Conservation (phyloP, 2,329 filamentous ascomycete genomes). For the Thermothelomyces thermophilus region DNA sequence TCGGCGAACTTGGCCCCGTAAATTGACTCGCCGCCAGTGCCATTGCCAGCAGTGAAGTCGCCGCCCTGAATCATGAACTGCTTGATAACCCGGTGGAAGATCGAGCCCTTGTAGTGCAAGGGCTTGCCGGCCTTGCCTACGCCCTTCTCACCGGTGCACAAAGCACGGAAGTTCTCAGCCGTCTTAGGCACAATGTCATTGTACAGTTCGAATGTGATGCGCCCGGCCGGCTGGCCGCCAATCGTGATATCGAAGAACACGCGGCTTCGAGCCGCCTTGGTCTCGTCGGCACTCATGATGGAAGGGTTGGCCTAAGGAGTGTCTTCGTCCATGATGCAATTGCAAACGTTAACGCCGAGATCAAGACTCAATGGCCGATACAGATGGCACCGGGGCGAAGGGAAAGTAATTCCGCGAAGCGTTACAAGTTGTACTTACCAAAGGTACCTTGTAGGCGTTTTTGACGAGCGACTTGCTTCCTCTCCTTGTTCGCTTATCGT, state of each 20-base stretch:
- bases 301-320: too few species aligned
- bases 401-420: neutral
- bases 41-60: constrained; percentile 92
- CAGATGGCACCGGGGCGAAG: neutral
- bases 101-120: constrained; percentile 86
- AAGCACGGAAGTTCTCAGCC: constrained; percentile 88
- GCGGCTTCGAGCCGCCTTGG: constrained; percentile 57
- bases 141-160: constrained; percentile 95
- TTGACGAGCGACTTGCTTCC: neutral
- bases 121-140: constrained; percentile 72
- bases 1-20: constrained; percentile 97
- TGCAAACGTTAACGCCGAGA: neutral
- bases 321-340: neutral
- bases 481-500: neutral
- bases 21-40: constrained; percentile 93
- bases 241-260: constrained; percentile 94
- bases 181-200: constrained; percentile 80
- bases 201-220: constrained; percentile 81
- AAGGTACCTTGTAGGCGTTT: neutral
- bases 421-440: neutral
- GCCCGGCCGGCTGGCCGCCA: constrained; percentile 64
- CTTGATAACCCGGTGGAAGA: constrained; percentile 96
- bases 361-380: too few species aligned
- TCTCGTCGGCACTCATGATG: constrained; percentile 38
- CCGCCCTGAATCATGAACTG: constrained; percentile 98